Evolutionary conservation across 179 eudicot species (phyloP).

Genomic region (Monotropa hypopitys): DNA sequence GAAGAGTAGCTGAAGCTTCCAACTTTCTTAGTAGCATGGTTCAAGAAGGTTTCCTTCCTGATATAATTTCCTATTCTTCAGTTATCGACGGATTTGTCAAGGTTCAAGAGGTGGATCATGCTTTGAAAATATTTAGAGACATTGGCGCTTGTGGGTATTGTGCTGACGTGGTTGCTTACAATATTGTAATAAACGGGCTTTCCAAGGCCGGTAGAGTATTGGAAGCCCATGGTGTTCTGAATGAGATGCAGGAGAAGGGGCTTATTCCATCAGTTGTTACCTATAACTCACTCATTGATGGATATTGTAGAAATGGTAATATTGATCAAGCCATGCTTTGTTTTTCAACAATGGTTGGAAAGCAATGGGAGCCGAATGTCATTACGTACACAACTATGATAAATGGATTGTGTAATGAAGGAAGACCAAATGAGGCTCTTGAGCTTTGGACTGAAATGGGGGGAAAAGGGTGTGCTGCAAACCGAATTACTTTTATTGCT

Average conservation of each 20-base stretch:
- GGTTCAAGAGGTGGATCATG: conserved; percentile 43
- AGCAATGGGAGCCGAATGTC: conserved; percentile 44
- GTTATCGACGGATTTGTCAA: conserved; percentile 52
- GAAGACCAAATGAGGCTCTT: conserved; percentile 55
- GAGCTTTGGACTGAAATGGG: conserved; percentile 55
- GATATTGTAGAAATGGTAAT: conserved; percentile 64
- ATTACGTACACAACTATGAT: conserved; percentile 64
- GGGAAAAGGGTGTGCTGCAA: conserved; percentile 50
- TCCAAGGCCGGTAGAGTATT: conserved; percentile 42
- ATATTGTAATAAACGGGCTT: conserved; percentile 69
- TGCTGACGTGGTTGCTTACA: conserved; percentile 76
- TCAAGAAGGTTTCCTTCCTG: conserved; percentile 55
- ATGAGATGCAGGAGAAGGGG: conserved; percentile 46
- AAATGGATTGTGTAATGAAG: conserved; percentile 61
- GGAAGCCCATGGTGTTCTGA: conserved; percentile 48
- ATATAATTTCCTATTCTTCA: conserved; percentile 58
- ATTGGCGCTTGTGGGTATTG: conserved; percentile 43
- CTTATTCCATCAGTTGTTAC: conserved; percentile 77
- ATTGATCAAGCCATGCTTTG: conserved; percentile 42
- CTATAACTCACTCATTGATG: conserved; percentile 69
- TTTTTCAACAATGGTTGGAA: conserved; percentile 35
- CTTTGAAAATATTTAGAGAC: conserved; percentile 43
- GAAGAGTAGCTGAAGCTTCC: conserved; percentile 51
- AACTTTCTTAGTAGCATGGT: conserved; percentile 48
- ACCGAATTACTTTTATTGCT: conserved; percentile 65